Evolutionary conservation across 345 rosid species (phyloP).

Genomic region (Eutrema yunnanense): DNA sequence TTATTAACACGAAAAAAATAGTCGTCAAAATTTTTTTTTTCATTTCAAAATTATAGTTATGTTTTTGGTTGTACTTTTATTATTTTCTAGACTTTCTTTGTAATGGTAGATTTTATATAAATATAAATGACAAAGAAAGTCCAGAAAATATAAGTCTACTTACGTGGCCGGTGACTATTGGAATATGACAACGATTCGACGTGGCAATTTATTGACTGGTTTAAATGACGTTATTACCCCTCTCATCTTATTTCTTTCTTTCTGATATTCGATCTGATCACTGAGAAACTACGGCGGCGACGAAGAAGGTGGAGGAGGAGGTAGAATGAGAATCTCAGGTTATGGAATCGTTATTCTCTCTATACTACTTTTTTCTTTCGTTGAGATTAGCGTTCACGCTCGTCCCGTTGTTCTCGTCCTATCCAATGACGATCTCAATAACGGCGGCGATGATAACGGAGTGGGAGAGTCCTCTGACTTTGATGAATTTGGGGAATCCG

Average conservation of each 20-base stretch:
- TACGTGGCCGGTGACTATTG: conserved; percentile 18
- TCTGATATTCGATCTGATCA: conserved; percentile 14
- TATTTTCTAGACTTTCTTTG: no score
- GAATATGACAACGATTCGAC: not conserved
- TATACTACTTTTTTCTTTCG: conserved; percentile 31
- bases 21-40: no score
- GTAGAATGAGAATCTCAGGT: conserved; percentile 22
- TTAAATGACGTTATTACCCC: not conserved
- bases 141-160: no score
- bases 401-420: conserved; percentile 71
- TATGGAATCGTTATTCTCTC: conserved; percentile 18
- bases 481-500: conserved; percentile 78
- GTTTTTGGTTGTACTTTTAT: no score
- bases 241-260: not conserved
- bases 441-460: conserved; percentile 45
- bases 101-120: no score
- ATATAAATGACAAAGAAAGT: no score
- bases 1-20: no score
- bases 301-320: not conserved
- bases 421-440: conserved; percentile 84
- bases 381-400: conserved; percentile 38
- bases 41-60: no score
- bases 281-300: conserved; percentile 15
- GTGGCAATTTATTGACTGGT: not conserved
- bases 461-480: conserved; percentile 39